Base-by-base conservation (phyloP, 2,329 filamentous ascomycete species). In the Lojkania enalia region DNA sequence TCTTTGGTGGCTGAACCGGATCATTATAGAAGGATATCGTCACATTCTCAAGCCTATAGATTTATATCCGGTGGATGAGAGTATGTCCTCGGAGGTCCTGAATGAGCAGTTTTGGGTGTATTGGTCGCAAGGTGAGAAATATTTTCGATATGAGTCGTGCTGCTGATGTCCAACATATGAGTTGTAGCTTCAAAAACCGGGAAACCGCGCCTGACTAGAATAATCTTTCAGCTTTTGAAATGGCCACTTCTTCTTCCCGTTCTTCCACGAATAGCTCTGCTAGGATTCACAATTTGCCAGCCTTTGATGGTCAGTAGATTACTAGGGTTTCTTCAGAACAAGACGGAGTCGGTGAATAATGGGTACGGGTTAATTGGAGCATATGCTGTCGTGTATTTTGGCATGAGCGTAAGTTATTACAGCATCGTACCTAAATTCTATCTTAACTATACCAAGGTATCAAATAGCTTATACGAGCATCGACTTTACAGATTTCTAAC, bases 291-390 rank as follows among this genome's bases (percentile, higher is more conserved):
- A 4, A 32, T 51, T 27, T 48, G 48, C 23, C 48, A 51, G 19
- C 48, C 48, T 20, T 15, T 51, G n/a, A 30, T 51, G n/a, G 12
- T 51, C 2, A 16, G 35, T 6, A 35, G 45, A 5, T 16, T 48
- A 3, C 25, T 51, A 16, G 11, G 42, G 4, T 51, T 42, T 19
- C 35, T 44, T 18, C 31, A 43, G 23, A 15, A 43, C 18, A 9
- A 19, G 20, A 3, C 27, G 21, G 39, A 60, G 3, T 67, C 70
- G 19, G 14, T n/a, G 2, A 42, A 42, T 27, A 52, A 65, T 14
- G 73, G 73, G 2, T 73, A 74, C 46, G 73, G 70, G 1, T 49
- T 77, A 2, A 71, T 74, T 41, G 74, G 70, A 11, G 73, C 73
- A 13, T 74, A 71, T 44, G 55, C 68, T 15, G 46, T 76, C 7